Evolutionary conservation across 2,329 filamentous ascomycete species (phyloP), one percentile per base, ranked within the genome.

Genomic region (Westerdykella ornata): DNA sequence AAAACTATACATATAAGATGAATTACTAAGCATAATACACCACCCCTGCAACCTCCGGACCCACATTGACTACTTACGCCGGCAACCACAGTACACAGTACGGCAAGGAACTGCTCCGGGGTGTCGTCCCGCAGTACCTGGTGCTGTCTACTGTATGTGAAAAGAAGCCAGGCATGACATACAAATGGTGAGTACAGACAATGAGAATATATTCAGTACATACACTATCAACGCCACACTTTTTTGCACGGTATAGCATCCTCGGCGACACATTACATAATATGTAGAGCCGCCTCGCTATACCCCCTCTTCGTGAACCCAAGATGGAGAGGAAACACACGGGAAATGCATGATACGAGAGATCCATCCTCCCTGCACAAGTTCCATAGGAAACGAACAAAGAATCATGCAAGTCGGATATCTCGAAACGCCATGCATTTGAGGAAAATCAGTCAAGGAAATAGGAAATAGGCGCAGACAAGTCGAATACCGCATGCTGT

Each of bases 401-500:
- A 49, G 47, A 51, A 59, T 53, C 57, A 65, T 65, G 63, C 63
- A 67, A 66, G 63, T 67, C 56, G 63, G 62, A 67, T 66, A 66
- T 66, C 63, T 63, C 62, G 53, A 52, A 57, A 47, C 56, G 55
- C 59, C 62, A 64, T 64, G 57, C 59, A 63, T 48, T 38, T 42
- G 50, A 52, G 39, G 44, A 22, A 44, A 53, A 52, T 38, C 56
- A 38, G 50, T 22, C 38, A 39, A 43, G 46, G 41, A 53, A 47
- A 44, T 34, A 38, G 43, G 17, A 34, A 37, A 42, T 29, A 46
- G 35, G 42, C 46, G 44, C 49, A 47, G 32, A n/a, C 44, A 9
- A 11, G 22, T 26, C 22, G 48, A 50, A 41, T 45, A 48, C 38
- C 41, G 42, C 47, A 44, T 44, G 51, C 51, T 48, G 47, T 51